Evolutionary conservation across 2,329 filamentous ascomycete species (phyloP).

Genomic region (Chaetomiaceae sp.): DNA sequence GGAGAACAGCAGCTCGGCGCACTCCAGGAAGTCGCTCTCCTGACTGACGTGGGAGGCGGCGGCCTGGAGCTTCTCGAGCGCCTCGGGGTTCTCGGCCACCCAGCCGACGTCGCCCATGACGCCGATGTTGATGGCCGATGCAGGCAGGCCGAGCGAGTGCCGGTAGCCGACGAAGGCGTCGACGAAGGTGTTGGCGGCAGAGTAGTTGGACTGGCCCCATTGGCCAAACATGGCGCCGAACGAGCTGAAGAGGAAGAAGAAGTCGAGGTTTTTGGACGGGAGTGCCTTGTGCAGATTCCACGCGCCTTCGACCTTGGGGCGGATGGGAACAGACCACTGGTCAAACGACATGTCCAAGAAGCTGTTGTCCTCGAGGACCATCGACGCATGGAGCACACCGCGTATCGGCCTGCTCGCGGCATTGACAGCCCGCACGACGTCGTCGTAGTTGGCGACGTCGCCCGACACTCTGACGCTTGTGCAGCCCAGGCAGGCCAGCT

Average conservation of each 20-base stretch:
- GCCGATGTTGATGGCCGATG: conserved; percentile 29
- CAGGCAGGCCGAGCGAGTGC: conserved; percentile 25
- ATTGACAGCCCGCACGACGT: not conserved
- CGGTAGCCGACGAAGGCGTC: conserved; percentile 30
- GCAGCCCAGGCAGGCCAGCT: not conserved
- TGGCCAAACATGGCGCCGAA: conserved; percentile 30
- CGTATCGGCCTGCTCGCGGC: not conserved
- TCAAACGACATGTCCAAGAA: not conserved
- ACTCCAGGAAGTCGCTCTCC: conserved; percentile 16
- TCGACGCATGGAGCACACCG: not conserved
- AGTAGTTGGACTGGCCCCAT: conserved; percentile 33
- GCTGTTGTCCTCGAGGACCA: not conserved
- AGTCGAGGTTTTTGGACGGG: not conserved
- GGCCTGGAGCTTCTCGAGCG: not conserved
- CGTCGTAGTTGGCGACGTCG: not conserved
- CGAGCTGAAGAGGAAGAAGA: conserved; percentile 19
- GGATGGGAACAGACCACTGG: not conserved
- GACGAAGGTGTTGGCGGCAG: conserved; percentile 32
- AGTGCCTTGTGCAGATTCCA: conserved; percentile 2
- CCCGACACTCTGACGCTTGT: not conserved
- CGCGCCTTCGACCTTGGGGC: conserved; percentile 2
- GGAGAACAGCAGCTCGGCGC: not conserved
- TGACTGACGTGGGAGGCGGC: conserved; percentile 3
- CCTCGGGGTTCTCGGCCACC: conserved; percentile 10
- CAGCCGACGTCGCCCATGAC: conserved; percentile 22